Conservation (phyloP, 2,329 filamentous ascomycete species). For the Ascomycota sp. region DNA sequence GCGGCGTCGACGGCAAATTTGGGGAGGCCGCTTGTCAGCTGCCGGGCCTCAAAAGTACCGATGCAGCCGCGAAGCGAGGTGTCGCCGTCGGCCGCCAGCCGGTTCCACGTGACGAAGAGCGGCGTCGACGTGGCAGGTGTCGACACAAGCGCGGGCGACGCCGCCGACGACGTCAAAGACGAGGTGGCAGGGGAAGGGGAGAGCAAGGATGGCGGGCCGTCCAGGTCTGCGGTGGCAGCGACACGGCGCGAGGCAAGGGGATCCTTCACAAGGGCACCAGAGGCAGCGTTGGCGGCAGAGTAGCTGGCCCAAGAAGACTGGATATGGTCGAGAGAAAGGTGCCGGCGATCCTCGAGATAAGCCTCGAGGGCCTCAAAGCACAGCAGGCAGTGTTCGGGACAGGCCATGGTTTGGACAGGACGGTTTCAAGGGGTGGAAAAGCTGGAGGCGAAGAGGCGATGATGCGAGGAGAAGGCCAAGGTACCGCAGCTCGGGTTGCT, state of each 20-base stretch:
- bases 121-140: conserved; percentile 44
- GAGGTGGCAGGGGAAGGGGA: conserved; percentile 19
- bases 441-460: not conserved
- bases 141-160: too few relatives aligned
- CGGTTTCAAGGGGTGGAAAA: conserved; percentile 1
- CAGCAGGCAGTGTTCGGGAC: conserved; percentile 66
- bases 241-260: conserved; percentile 24
- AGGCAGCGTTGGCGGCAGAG: conserved; percentile 5
- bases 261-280: conserved; percentile 12
- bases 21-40: conserved; percentile 51
- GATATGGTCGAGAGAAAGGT: conserved; percentile 47
- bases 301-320: conserved; percentile 40
- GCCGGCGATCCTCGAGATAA: conserved; percentile 47
- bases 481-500: too few relatives aligned
- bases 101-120: conserved; percentile 93
- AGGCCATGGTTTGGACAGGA: conserved; percentile 44
- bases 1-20: conserved; percentile 70
- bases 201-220: conserved; percentile 5
- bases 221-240: too few relatives aligned
- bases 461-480: not conserved
- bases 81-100: conserved; percentile 20
- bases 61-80: conserved; percentile 76
- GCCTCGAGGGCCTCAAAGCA: conserved; percentile 80
- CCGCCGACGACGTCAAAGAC: too few relatives aligned
- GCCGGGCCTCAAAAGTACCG: conserved; percentile 70